Base-by-base conservation (phyloP, 495 filamentous ascomycete genomes). In the Penicillium subrubescens region DNA sequence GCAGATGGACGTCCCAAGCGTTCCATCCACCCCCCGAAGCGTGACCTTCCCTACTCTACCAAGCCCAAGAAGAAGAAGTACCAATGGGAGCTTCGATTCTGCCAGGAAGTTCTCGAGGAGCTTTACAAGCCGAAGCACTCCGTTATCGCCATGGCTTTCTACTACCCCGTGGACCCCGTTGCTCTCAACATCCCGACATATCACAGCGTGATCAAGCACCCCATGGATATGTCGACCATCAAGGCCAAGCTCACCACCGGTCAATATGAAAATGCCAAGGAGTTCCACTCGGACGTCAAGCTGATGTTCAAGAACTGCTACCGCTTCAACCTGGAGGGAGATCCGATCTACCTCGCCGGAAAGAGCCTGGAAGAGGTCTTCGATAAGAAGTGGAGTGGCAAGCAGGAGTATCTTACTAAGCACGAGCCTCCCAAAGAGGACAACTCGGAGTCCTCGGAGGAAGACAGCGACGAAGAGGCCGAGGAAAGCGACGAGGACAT, bases 121-220 rank as follows among this genome's bases (percentile, higher is more conserved):
- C 71, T 98, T 11, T 81, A 87, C 66, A 94, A 93, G 72, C 74
- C 85, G 0, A 92, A 92, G 72, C 86, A 97, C 70, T 80, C 77
- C 31, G 66, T 71, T 2, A 81, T 88, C 67, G 88, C 90, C 6
- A 80, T 79, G 34, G 87, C 90, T 43, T 99, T 99, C 78, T 79
- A 90, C 67, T 74, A 78, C 5, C 91, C 94, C 0, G 95, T 99
- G 17, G 95, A 99, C 68, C 94, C 96, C 0, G 94, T 97, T 25
- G 94, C 93, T 5, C 78, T 97, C 62, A 94, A 96, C 76, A 97
- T 99, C 61, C 95, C 95, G 1, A 86, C 89, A 19, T 99, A 99
- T 71, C 92, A 93, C 74, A 93, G 89, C 67, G 79, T 98, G 67
- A 91, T 99, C 77, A 97, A 96, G 80, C 91, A 93, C 70, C 95